A percentile compares a stretch with the other conserved stretches of the same genome.
phyloP scores from a whole-genome alignment of 2,329 filamentous ascomycete genomes.

The Arthrobotrys sphaeroides region DNA sequence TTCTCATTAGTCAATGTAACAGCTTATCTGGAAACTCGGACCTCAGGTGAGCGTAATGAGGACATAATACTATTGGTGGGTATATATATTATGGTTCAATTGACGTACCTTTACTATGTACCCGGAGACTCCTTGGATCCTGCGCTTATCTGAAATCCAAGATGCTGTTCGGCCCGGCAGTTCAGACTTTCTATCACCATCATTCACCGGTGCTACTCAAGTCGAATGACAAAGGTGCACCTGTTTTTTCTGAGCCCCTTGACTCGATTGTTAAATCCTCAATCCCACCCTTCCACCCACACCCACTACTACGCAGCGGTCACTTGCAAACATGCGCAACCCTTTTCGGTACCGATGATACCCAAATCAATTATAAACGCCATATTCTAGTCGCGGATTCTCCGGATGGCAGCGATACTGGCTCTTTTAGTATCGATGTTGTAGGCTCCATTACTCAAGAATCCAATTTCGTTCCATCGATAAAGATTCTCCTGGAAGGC shows the following conservation, averaged over 20 bases:
- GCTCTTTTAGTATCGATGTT: conserved; percentile 46
- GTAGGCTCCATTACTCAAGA: conserved; percentile 28
- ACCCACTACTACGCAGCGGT: conserved; percentile 93
- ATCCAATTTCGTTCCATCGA: conserved; percentile 67
- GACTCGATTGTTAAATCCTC: conserved; percentile 74
- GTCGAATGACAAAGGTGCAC: conserved; percentile 67
- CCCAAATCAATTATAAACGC: conserved; percentile 84
- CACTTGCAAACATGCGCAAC: conserved; percentile 93
- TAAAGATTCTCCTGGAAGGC: conserved; percentile 58
- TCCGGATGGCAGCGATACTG: conserved; percentile 43
- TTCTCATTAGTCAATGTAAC: too few relatives aligned
- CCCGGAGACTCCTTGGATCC: too few relatives aligned
- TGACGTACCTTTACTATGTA: too few relatives aligned
- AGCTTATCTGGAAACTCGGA: too few relatives aligned
- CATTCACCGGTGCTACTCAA: conserved; percentile 53
- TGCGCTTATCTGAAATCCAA: too few relatives aligned
- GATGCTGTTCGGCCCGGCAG: too few relatives aligned
- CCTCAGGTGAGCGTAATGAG: too few relatives aligned
- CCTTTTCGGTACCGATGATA: conserved; percentile 72
- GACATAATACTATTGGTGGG: too few relatives aligned
- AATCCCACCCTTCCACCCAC: conserved; percentile 83
- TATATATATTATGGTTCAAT: too few relatives aligned
- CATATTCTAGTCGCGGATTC: conserved; percentile 75
- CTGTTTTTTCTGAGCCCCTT: conserved; percentile 69
- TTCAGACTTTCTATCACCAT: conserved; percentile 55